These are phyloP conservation scores for Phytopythium oedochilum DNA, from an alignment of 352 stramenopile species.

Conservation along the genomic window DNA sequence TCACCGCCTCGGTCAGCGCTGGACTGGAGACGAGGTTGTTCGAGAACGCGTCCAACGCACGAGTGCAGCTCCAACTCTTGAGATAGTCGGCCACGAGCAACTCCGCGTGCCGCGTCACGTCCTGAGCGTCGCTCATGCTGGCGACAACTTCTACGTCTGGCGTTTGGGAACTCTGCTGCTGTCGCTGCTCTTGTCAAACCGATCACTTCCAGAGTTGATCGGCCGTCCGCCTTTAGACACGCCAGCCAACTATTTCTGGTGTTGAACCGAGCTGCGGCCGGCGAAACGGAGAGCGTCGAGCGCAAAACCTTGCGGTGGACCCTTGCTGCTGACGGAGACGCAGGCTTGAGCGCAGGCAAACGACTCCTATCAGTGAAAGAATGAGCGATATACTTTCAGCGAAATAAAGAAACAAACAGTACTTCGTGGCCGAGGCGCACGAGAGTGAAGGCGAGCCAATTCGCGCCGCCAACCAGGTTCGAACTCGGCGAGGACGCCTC, in stretches of 20 bases:
- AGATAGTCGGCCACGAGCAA: conserved; percentile 71
- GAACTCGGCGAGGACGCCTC: background rate
- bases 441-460: background rate
- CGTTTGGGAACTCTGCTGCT: no score
- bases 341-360: no score
- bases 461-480: background rate
- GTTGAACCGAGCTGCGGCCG: background rate
- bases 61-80: conserved; percentile 47
- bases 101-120: conserved; percentile 57
- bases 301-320: background rate
- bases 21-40: background rate
- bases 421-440: background rate
- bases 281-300: background rate
- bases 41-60: conserved; percentile 46
- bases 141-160: background rate
- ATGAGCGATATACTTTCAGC: background rate
- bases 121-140: conserved; percentile 5
- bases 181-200: no score
- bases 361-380: background rate
- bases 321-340: no score
- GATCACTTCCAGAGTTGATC: background rate
- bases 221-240: background rate
- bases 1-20: background rate
- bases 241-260: background rate
- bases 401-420: conserved; percentile 3